Percentiles rank a stretch among this genome's conserved stretches.
These are phyloP conservation scores for Narthecium ossifragum DNA, from an alignment of 106 monocot genomes.

Conservation along the genomic window DNA sequence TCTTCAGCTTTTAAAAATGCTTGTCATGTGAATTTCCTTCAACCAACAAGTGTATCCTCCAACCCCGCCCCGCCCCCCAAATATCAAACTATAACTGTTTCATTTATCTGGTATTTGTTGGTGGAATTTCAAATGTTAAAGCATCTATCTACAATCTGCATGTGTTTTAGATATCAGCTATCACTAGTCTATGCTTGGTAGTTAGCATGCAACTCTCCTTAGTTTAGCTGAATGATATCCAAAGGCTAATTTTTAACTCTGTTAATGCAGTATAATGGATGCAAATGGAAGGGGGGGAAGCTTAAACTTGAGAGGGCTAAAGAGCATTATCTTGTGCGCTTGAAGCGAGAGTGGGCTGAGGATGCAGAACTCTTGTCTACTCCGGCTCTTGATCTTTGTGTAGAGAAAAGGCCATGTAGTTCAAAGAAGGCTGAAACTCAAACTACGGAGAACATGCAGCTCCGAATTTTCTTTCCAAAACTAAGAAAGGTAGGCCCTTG, in stretches of 20 bases:
- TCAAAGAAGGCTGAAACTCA: slow-evolving; percentile 3
- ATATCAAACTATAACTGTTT: no score
- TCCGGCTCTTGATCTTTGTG: slow-evolving; percentile 3
- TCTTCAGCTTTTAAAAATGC: no score
- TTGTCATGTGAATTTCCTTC: no score
- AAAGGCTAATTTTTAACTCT: not conserved
- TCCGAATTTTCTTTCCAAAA: slow-evolving; percentile 77
- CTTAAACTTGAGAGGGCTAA: slow-evolving; percentile 84
- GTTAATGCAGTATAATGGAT: slow-evolving; percentile 86
- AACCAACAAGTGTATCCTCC: no score
- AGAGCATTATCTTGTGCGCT: slow-evolving; percentile 77
- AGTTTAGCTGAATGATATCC: not conserved
- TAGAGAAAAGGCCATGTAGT: slow-evolving; percentile 12
- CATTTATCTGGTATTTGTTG: not conserved
- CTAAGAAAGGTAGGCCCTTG: slow-evolving; percentile 61
- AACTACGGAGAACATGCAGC: slow-evolving; percentile 32
- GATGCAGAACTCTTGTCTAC: slow-evolving; percentile 25
- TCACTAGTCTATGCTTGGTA: not conserved
- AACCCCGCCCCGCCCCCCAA: no score
- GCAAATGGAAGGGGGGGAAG: slow-evolving; percentile 86
- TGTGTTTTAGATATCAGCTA: no score
- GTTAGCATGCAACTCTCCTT: not conserved
- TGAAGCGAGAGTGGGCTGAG: slow-evolving; percentile 83
- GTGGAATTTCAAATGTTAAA: not conserved
- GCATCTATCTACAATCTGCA: no score